These are phyloP conservation scores for Phytophthora kernoviae DNA, from an alignment of 352 stramenopile genomes.

Conservation along the genomic window DNA sequence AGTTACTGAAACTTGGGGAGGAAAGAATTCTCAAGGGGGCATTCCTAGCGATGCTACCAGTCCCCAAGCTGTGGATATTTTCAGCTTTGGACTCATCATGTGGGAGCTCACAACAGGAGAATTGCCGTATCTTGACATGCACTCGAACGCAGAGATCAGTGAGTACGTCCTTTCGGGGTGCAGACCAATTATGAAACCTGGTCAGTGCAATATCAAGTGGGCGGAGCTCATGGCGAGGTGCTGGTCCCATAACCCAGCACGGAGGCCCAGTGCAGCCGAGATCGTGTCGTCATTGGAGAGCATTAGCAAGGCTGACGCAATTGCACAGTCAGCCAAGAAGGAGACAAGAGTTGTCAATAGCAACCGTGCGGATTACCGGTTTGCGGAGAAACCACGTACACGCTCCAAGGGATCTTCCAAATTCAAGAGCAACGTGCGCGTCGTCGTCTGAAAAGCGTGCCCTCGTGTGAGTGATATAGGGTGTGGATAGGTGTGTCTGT, in stretches of 20 bases:
- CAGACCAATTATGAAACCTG: conserved; percentile 77
- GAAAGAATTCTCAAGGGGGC: conserved; percentile 70
- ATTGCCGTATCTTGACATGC: conserved; percentile 71
- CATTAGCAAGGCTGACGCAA: conserved; percentile 73
- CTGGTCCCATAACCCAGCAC: conserved; percentile 79
- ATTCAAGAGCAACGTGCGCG: conserved; percentile 75
- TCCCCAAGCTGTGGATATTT: conserved; percentile 86
- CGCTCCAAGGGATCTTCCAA: conserved; percentile 52
- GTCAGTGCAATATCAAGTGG: conserved; percentile 84
- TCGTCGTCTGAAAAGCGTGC: conserved; percentile 34
- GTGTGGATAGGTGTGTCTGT: conserved; percentile 10
- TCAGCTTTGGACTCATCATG: conserved; percentile 89
- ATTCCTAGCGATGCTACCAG: conserved; percentile 47
- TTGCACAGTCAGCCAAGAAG: conserved; percentile 70
- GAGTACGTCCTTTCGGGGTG: conserved; percentile 77
- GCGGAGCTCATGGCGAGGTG: conserved; percentile 83
- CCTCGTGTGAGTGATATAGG: conserved; percentile 3
- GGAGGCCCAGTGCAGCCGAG: conserved; percentile 76
- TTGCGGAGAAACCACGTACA: conserved; percentile 57
- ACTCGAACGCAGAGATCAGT: conserved; percentile 74
- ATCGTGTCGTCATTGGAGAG: conserved; percentile 83
- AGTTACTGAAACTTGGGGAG: conserved; percentile 81
- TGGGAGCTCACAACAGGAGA: conserved; percentile 89
- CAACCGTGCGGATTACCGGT: conserved; percentile 83
- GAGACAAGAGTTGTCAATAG: conserved; percentile 74